phyloP scores from a whole-genome alignment of 2,329 filamentous ascomycete species.

The Pestalotiopsis sp. region DNA sequence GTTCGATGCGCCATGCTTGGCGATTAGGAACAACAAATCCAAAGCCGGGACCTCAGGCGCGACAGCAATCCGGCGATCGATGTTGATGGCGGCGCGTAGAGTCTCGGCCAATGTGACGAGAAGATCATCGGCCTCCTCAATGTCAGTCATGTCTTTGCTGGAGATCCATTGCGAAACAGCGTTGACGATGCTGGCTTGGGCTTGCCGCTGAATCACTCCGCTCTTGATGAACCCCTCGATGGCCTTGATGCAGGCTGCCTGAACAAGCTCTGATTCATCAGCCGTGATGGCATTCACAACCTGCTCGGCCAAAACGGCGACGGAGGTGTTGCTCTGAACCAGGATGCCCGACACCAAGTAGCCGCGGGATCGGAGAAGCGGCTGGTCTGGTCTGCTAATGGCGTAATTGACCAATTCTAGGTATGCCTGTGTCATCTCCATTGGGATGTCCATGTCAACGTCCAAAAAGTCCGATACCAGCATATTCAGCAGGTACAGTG shows the following conservation, averaged over 20 bases:
- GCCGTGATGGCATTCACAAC: conserved; percentile 73
- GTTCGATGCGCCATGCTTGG: conserved; percentile 83
- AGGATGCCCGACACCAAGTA: conserved; percentile 84
- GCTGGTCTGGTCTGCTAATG: conserved; percentile 67
- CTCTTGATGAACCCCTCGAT: conserved; percentile 67
- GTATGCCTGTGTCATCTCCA: conserved; percentile 70
- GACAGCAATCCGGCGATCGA: conserved; percentile 75
- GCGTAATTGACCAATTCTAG: conserved; percentile 79
- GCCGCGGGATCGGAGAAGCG: conserved; percentile 81
- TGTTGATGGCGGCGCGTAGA: conserved; percentile 76
- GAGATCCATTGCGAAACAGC: conserved; percentile 74
- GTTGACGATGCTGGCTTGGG: conserved; percentile 46
- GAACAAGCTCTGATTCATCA: conserved; percentile 83
- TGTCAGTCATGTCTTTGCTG: conserved; percentile 76
- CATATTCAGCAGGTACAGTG: conserved; percentile 83
- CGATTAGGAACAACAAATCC: conserved; percentile 83
- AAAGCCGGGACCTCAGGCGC: conserved; percentile 72
- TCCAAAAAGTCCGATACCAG: conserved; percentile 82
- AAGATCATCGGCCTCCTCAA: conserved; percentile 87
- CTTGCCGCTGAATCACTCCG: conserved; percentile 56
- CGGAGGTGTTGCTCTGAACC: conserved; percentile 66
- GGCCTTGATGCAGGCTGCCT: conserved; percentile 87
- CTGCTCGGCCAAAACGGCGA: conserved; percentile 66
- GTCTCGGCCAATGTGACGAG: conserved; percentile 88
- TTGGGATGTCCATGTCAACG: conserved; percentile 67